Percentiles rank a stretch among this genome's conserved stretches.
Evolutionary conservation across 257 asterid species (phyloP).

Genomic region (Handroanthus guayacan): DNA sequence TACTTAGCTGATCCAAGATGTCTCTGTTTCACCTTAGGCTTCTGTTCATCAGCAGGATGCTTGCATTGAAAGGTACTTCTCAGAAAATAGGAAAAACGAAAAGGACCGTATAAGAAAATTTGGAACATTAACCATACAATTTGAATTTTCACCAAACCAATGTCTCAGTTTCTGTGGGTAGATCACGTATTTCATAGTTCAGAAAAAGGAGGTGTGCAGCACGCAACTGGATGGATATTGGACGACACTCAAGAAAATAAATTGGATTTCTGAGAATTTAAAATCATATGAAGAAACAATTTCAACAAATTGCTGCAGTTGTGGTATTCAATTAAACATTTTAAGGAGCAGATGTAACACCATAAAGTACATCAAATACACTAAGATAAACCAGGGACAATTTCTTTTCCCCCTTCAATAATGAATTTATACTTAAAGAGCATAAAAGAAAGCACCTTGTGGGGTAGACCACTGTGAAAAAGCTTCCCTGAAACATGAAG

Average conservation of each 20-base stretch:
- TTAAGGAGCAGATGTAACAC: background rate
- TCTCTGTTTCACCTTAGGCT: too few relatives aligned
- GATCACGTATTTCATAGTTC: background rate
- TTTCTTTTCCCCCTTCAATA: too few relatives aligned
- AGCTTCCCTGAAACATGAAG: constrained; percentile 86
- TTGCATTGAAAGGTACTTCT: too few relatives aligned
- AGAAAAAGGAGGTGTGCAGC: background rate
- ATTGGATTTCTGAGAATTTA: background rate
- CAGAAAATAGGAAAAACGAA: too few relatives aligned
- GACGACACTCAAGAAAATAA: background rate
- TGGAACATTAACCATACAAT: too few relatives aligned
- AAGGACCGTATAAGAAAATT: too few relatives aligned
- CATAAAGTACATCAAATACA: constrained; percentile 3
- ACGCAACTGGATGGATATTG: constrained; percentile 5
- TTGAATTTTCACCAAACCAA: too few relatives aligned
- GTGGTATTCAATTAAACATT: background rate
- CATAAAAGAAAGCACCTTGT: constrained; percentile 62
- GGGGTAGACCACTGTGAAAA: constrained; percentile 96
- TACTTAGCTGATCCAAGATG: too few relatives aligned
- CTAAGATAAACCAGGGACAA: background rate
- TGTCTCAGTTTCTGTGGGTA: background rate
- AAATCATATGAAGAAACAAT: background rate
- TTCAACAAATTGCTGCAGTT: constrained; percentile 11
- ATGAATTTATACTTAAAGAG: background rate
- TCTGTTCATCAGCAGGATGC: too few relatives aligned